Base-by-base conservation (phyloP, 2,329 filamentous ascomycete genomes). In the Dichotomopilus funicola region DNA sequence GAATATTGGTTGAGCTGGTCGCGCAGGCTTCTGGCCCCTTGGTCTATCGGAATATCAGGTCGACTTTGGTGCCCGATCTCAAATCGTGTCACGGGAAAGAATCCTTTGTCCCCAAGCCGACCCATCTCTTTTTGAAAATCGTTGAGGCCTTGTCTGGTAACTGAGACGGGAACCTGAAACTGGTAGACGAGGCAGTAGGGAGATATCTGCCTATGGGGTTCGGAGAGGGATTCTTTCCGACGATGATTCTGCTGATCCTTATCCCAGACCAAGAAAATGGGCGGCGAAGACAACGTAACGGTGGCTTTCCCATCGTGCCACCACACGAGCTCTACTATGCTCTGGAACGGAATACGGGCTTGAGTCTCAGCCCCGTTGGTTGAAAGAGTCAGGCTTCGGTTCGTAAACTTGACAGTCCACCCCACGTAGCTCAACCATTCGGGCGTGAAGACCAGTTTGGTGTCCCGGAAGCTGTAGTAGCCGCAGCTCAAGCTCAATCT, bases 281-380 rank as follows among this genome's bases (percentile, higher is more conserved):
- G 72, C 35, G 78, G 74, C 19, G 64, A 70, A 7, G 43, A 56
- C 1, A 86, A 73, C 0, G 80, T 78, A 2, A 85, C 61, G 0
- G 75, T 78, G 12, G 83, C 63, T 0, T 71, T 68, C 58, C 68
- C 53, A 59, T 71, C 49, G 19, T 63, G 37, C 36, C 66, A 65
- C 67, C 72, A 62, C 2, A 80, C 67, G 7, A 77, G 63, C 49
- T 79, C 74, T 34, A 76, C 59, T 36, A 82, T 74, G 1, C 71
- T 77, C 19, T 72, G 71, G 40, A 78, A 76, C 0, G 75, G 70
- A 11, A 84, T 75, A 49, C 80, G 74, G 37, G 83, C 68, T 31
- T 71, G 64, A 4, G 71, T 57, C 0, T 59, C 58, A 0, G 59
- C n/a, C 2, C 61, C 4, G 53, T 50, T 0, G 2, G 76, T 64